Percentiles rank a stretch among this genome's conserved stretches.
These are phyloP conservation scores for Crithidia sp. DNA, from an alignment of 208 protist species.

Conservation along the genomic window DNA sequence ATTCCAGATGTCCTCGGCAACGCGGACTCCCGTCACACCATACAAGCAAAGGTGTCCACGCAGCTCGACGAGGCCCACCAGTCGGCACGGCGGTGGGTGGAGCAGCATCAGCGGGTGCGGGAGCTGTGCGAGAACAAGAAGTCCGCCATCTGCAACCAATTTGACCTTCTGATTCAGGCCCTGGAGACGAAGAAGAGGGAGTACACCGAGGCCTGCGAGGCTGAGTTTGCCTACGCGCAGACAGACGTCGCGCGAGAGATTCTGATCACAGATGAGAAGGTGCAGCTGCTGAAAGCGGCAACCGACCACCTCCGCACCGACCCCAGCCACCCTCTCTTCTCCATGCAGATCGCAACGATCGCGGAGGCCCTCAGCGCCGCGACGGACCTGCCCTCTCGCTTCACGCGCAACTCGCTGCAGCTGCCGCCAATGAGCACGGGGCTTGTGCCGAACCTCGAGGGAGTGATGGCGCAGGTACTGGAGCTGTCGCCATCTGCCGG, in stretches of 20 bases:
- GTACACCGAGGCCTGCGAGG: constrained; percentile 77
- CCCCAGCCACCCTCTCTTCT: constrained; percentile 61
- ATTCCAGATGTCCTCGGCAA: constrained; percentile 80
- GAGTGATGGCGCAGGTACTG: constrained; percentile 73
- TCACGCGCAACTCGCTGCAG: constrained; percentile 56
- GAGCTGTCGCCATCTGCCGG: constrained; percentile 34
- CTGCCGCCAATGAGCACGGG: constrained; percentile 46
- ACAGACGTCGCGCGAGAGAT: constrained; percentile 76
- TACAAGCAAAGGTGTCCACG: constrained; percentile 57
- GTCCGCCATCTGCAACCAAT: constrained; percentile 73
- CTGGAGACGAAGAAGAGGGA: constrained; percentile 75
- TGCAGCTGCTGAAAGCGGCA: constrained; percentile 72
- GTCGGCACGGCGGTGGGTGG: constrained; percentile 63
- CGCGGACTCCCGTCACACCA: constrained; percentile 60
- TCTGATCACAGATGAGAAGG: constrained; percentile 77
- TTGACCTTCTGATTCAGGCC: constrained; percentile 74
- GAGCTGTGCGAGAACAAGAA: constrained; percentile 70
- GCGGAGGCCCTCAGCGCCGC: constrained; percentile 63
- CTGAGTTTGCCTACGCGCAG: constrained; percentile 67
- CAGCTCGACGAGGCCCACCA: constrained; percentile 67
- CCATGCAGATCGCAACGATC: constrained; percentile 89
- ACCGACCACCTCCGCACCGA: constrained; percentile 71
- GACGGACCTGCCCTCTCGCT: constrained; percentile 50
- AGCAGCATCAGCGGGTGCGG: constrained; percentile 78
- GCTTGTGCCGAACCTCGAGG: constrained; percentile 72